These are phyloP conservation scores for Pythium phragmitis DNA, from an alignment of 352 stramenopile genomes.

Conservation along the genomic window DNA sequence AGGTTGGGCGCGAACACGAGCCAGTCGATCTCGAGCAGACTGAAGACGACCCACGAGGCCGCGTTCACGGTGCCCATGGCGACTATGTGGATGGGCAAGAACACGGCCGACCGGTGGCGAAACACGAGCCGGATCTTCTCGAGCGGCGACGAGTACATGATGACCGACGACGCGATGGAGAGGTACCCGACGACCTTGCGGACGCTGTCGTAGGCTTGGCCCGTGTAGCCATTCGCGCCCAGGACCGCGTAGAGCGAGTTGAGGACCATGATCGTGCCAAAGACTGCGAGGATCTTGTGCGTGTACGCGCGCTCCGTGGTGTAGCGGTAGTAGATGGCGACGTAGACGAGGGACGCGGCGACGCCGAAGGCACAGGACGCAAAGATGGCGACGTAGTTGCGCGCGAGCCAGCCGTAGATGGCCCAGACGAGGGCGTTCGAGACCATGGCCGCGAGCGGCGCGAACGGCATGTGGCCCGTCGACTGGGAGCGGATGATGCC, in stretches of 20 bases:
- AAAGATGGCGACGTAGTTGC: conserved; percentile 12
- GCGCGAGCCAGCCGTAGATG: conserved; percentile 21
- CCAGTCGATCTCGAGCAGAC: conserved; percentile 41
- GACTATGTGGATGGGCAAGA: conserved; percentile 60
- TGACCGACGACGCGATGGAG: conserved; percentile 38
- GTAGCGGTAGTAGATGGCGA: conserved; percentile 15
- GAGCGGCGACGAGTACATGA: conserved; percentile 58
- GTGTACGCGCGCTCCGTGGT: conserved; percentile 14
- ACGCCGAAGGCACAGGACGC: conserved; percentile 13
- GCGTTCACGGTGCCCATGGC: conserved; percentile 45
- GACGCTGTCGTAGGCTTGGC: conserved; percentile 34
- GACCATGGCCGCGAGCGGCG: conserved; percentile 43
- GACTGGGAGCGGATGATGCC: conserved; percentile 12
- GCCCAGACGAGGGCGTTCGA: conserved; percentile 43
- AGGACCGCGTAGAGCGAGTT: conserved; percentile 11
- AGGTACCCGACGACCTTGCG: conserved; percentile 46
- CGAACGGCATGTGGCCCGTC: conserved; percentile 34
- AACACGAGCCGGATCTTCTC: conserved; percentile 51
- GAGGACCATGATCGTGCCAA: not conserved
- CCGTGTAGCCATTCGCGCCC: conserved; percentile 7
- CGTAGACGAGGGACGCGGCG: not conserved
- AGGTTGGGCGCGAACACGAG: conserved; percentile 56
- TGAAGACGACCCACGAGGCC: conserved; percentile 48
- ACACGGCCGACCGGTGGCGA: conserved; percentile 44
- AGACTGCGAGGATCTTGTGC: conserved; percentile 4